Conservation (phyloP, 2,329 filamentous ascomycete species). For the Hymenoscyphus scutula region DNA sequence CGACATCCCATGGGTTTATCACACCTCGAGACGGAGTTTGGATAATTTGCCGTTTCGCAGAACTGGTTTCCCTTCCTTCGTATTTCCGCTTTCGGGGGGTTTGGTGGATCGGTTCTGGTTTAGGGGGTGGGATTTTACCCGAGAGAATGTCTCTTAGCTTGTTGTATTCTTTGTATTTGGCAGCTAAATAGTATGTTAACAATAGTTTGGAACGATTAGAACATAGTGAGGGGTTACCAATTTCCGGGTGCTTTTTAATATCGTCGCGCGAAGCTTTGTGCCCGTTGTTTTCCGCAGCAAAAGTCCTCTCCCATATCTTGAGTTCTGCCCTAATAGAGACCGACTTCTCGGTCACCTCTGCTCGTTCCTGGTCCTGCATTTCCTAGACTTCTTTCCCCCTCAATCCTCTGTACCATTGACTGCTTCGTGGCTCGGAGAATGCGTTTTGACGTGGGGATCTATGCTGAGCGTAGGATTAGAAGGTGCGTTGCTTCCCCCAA, state of each 20-base stretch:
- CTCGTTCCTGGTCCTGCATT: constrained; percentile 30
- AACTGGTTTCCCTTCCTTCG: constrained; percentile 42
- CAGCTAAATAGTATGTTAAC: constrained; percentile 23
- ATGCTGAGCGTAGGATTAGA: not conserved
- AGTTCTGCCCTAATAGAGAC: constrained; percentile 63
- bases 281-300: constrained; percentile 60
- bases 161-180: constrained; percentile 75
- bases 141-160: constrained; percentile 58
- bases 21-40: constrained; percentile 41
- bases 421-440: not conserved
- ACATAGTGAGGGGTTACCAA: constrained; percentile 52
- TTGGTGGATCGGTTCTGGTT: constrained; percentile 31
- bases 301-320: constrained; percentile 72
- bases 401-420: not conserved
- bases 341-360: constrained; percentile 36
- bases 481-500: not conserved
- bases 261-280: constrained; percentile 70
- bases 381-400: constrained; percentile 3
- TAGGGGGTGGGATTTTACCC: constrained; percentile 47
- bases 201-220: not conserved
- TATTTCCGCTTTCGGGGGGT: constrained; percentile 40
- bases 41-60: constrained; percentile 48
- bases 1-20: constrained; percentile 39
- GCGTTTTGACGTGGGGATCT: not conserved
- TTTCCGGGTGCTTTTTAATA: constrained; percentile 70